A percentile compares a stretch with the other conserved stretches of the same genome.
Conservation (phyloP, 139 green algal species). For the Zygnema cylindricum region DNA sequence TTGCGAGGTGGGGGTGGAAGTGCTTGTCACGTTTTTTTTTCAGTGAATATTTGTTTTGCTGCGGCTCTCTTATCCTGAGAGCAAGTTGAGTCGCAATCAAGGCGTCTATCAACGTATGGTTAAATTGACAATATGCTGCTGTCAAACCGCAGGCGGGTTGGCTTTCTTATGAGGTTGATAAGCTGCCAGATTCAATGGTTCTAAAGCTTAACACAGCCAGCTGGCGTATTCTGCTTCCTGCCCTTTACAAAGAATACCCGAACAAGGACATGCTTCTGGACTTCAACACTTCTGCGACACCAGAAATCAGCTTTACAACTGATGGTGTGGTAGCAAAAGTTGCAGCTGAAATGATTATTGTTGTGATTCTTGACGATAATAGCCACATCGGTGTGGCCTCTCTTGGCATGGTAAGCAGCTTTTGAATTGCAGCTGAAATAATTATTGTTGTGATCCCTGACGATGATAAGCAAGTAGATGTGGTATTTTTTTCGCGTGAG, state of each 20-base stretch:
- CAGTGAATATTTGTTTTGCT: too few species aligned
- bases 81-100: too few species aligned
- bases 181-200: conserved; percentile 22
- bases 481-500: too few species aligned
- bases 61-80: too few species aligned
- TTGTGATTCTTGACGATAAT: not conserved
- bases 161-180: conserved; percentile 23
- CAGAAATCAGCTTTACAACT: conserved; percentile 3
- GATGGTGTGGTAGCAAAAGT: conserved; percentile 15
- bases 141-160: conserved; percentile 22
- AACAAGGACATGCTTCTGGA: conserved; percentile 34
- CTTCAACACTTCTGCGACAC: conserved; percentile 15
- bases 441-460: too few species aligned
- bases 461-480: too few species aligned
- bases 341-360: conserved; percentile 21
- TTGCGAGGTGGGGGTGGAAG: too few species aligned
- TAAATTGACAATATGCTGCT: too few species aligned
- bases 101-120: too few species aligned
- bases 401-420: not conserved
- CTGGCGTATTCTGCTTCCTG: conserved; percentile 45
- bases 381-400: not conserved
- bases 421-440: too few species aligned
- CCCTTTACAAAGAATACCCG: conserved; percentile 47
- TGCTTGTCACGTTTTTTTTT: too few species aligned
- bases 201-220: conserved; percentile 46